A percentile compares a stretch with the other conserved stretches of the same genome.
These are phyloP conservation scores for Paraurostyla sp. DNA, from an alignment of 73 alveolate species.

Conservation along the genomic window DNA sequence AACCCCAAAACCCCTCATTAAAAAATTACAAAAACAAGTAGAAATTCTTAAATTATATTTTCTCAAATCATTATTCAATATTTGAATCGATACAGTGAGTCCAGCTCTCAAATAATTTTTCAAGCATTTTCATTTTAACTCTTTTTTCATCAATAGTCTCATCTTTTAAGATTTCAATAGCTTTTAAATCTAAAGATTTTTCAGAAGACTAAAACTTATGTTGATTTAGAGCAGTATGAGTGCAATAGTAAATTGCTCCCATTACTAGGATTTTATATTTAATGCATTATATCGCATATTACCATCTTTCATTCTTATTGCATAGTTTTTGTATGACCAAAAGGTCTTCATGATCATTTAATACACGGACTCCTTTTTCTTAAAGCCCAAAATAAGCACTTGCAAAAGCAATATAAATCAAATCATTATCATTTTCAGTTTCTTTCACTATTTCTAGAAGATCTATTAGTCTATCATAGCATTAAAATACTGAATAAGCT, in stretches of 20 bases:
- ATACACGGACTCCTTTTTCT: neutral
- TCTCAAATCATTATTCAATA: no score
- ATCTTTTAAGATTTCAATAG: neutral
- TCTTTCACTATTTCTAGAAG: neutral
- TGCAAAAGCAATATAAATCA: conserved; percentile 22
- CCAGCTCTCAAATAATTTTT: neutral
- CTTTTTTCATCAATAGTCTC: neutral
- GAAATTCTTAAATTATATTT: no score
- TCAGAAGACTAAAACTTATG: neutral
- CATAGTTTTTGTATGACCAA: neutral
- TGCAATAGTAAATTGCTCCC: neutral
- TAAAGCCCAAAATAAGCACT: neutral
- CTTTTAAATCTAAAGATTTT: neutral
- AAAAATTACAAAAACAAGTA: no score
- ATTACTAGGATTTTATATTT: neutral
- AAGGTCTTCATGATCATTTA: neutral
- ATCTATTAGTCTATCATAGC: neutral
- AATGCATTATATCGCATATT: neutral
- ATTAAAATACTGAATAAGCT: neutral
- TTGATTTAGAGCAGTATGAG: neutral
- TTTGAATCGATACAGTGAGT: neutral
- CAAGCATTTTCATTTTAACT: neutral
- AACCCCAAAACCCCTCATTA: no score
- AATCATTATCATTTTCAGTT: conserved; percentile 4
- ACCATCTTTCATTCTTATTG: conserved; percentile 16